Percentiles rank a stretch among this genome's conserved stretches.
phyloP scores from a whole-genome alignment of 768 basidiomycete species.

The Pleurotus ostreatus region DNA sequence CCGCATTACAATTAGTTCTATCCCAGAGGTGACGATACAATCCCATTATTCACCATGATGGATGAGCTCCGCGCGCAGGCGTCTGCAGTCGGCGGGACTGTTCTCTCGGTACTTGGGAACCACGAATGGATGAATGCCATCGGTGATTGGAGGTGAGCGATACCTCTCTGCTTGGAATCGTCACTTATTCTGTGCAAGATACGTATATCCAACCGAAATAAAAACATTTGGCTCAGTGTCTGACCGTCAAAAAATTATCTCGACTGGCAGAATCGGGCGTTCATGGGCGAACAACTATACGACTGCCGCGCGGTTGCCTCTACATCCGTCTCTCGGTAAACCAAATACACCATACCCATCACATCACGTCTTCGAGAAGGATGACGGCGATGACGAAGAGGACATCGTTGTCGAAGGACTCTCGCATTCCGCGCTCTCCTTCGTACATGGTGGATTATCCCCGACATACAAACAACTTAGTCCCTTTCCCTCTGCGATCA shows the following conservation, averaged over 20 bases:
- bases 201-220: constrained; percentile 80
- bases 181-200: constrained; percentile 41
- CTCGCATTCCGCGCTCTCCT: constrained; percentile 80
- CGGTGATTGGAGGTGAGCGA: constrained; percentile 77
- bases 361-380: constrained; percentile 13
- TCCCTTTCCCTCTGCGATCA: constrained; percentile 85
- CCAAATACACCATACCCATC: constrained; percentile 61
- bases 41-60: constrained; percentile 81
- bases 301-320: constrained; percentile 73
- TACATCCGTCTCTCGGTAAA: constrained; percentile 66
- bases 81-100: constrained; percentile 55
- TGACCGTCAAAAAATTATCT: constrained; percentile 68
- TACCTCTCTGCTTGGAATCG: neutral
- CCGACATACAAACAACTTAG: constrained; percentile 69
- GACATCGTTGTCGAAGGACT: constrained; percentile 24
- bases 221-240: constrained; percentile 73
- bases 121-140: constrained; percentile 96
- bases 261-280: constrained; percentile 71
- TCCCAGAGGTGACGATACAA: constrained; percentile 83
- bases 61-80: constrained; percentile 80
- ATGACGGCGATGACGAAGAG: constrained; percentile 30
- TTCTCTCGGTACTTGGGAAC: constrained; percentile 84
- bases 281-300: constrained; percentile 88
- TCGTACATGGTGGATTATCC: constrained; percentile 90
- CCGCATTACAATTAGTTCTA: neutral